Evolutionary conservation across 768 basidiomycete genomes (phyloP), one percentile per base, ranked within the genome.

Genomic region (Strobilomyces dryophilus): DNA sequence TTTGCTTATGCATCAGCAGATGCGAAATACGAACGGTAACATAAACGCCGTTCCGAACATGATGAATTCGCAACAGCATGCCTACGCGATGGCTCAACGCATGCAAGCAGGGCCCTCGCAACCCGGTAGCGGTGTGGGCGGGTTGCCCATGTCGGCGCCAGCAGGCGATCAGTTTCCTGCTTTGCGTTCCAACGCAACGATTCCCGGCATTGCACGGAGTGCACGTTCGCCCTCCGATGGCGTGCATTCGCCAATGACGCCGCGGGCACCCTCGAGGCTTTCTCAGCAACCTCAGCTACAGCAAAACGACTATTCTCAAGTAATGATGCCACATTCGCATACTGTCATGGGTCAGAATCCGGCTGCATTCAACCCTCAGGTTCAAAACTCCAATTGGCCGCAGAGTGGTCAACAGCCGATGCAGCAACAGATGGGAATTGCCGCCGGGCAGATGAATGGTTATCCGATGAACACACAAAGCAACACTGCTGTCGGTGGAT

Each of bases 181-280:
- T 6, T 68, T 84, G 29, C 75, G 82, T 18, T 84, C 83, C 39
- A 84, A 81, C 62, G 70, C 76, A 39, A 67, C 79, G 20, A 84
- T 89, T 49, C 86, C 85, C 0, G 87, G 87, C 12, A 90, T 90
- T 48, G 85, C 87, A 20, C 75, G 88, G 60, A 88, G 83, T 59
- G 79, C 81, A 46, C 77, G 87, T 51, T 89, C 88, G 39, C 88
- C 88, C n/a, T 82, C 85, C 17, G 87, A 89, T 54, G 73, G 76
- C 34, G 72, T 74, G 3, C 72, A 73, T 50, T 78, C 76, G 2
- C 76, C 76, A 2, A 72, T 73, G 61, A 74, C 72, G 5, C 73
- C 74, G 24, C 69, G 73, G 40, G 64, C 67, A 5, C 66, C 69
- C 2, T 69, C 68, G 34, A 65, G 68, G 32, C 69, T 69, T 47